Evolutionary conservation across 352 stramenopile species (phyloP), one percentile per base, ranked within the genome.

Genomic region (Phytophthora citrophthora): DNA sequence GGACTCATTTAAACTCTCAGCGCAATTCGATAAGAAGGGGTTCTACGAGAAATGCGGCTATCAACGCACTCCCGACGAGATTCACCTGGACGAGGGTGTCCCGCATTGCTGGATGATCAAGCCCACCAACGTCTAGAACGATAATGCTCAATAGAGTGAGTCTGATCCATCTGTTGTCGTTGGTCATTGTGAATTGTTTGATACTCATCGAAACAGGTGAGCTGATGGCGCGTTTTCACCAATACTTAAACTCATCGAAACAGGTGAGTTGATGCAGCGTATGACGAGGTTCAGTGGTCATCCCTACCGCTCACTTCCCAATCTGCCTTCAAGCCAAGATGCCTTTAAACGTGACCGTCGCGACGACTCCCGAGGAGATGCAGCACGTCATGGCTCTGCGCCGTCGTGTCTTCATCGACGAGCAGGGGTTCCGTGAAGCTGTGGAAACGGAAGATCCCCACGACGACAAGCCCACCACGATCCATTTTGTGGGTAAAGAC

Each of bases 401-500:
- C 48, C 76, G 54, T 51, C 46, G 70, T 15, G 80, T 91, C 13
- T 91, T 91, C 54, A 76, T 90, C 46, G 56, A 79, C 29, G 83
- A 91, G 46, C 72, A 86, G 54, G 75, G 75, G 39, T 84, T 83
- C 38, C 64, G 75, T 18, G 59, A 67, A 24, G 65, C 49, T 13
- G 51, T 77, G 24, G 73, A 91, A 61, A 54, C 74, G 11, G 79
- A 90, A 41, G 70, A 76, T 29, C 58, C 67, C 23, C 48, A 80
- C 53, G 83, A 76, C 70, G 57, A 74, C 49, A 57, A 81, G n/a
- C 65, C 70, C 26, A 76, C 68, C 26, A 91, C 83, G 13, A 52
- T 79, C 48, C 80, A 91, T 29, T 89, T 90, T 16, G 26, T 91
- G 4, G 80, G 80, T 55, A 77, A 77, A 56, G 72, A 91, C 67